Conservation (phyloP, 805 yeast genomes). For the Wickerhamomyces kurtzmanii region DNA sequence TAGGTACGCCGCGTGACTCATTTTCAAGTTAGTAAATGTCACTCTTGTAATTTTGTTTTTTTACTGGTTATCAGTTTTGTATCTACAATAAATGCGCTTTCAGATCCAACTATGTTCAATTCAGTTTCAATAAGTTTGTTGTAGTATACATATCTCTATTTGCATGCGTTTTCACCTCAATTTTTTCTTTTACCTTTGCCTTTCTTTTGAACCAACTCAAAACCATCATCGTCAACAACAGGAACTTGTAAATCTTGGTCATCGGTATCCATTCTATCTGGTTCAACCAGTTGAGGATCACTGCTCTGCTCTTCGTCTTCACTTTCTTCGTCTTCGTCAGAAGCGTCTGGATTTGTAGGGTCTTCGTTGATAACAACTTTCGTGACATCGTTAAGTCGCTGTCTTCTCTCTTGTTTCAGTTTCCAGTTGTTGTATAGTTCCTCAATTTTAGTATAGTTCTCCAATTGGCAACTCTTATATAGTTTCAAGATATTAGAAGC, state of each 20-base stretch:
- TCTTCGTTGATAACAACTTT: conserved; percentile 45
- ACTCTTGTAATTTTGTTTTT: too few species aligned
- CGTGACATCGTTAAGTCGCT: conserved; percentile 16
- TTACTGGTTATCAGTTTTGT: too few species aligned
- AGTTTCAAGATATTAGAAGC: conserved; percentile 57
- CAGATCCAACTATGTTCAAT: too few species aligned
- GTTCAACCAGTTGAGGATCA: conserved; percentile 14
- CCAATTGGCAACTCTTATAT: conserved; percentile 52
- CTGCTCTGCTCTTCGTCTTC: conserved; percentile 32
- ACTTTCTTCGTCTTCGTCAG: conserved; percentile 31
- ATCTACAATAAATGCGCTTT: too few species aligned
- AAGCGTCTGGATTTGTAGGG: conserved; percentile 51
- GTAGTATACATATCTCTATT: too few species aligned
- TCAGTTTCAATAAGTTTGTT: too few species aligned
- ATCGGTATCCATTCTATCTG: conserved; percentile 25
- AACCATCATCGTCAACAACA: conserved; percentile 88
- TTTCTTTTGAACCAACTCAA: conserved; percentile 74
- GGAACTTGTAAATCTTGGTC: conserved; percentile 38
- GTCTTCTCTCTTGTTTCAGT: conserved; percentile 32
- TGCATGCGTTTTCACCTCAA: too few species aligned
- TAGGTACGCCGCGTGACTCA: too few species aligned
- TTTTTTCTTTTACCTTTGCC: too few species aligned
- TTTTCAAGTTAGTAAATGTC: too few species aligned
- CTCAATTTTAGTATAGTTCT: conserved; percentile 48
- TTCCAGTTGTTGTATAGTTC: conserved; percentile 49